Percentiles rank a stretch among this genome's conserved stretches.
These are phyloP conservation scores for Fusarium penzigii DNA, from an alignment of 2,329 filamentous ascomycete genomes.

Conservation along the genomic window DNA sequence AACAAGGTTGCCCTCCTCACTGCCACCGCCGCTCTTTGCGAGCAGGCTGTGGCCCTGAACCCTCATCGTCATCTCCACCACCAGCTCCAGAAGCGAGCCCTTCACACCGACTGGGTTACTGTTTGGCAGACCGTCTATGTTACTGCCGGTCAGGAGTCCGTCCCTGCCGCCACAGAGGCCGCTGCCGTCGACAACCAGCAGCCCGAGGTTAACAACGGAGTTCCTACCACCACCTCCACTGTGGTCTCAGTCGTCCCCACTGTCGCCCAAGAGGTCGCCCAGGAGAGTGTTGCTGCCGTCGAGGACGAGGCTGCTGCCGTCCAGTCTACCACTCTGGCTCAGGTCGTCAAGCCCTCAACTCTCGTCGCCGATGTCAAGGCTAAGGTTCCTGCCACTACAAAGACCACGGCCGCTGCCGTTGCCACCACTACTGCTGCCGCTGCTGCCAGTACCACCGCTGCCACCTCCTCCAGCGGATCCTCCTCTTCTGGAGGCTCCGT, in stretches of 20 bases:
- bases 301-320: slow-evolving; percentile 8
- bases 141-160: slow-evolving; percentile 31
- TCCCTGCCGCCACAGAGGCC: slow-evolving; percentile 25
- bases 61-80: slow-evolving; percentile 38
- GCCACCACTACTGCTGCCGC: slow-evolving; percentile 2
- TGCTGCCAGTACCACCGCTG: slow-evolving; percentile 4
- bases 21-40: slow-evolving; percentile 44
- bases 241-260: slow-evolving; percentile 11
- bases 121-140: slow-evolving; percentile 43
- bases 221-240: slow-evolving; percentile 13
- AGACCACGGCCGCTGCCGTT: slow-evolving; percentile 8
- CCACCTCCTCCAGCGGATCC: not conserved
- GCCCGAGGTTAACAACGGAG: slow-evolving; percentile 8
- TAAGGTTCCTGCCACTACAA: not conserved
- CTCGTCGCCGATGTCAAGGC: slow-evolving; percentile 1
- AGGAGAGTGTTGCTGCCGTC: not conserved
- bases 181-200: slow-evolving; percentile 7
- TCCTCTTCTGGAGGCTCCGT: slow-evolving; percentile 9
- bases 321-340: slow-evolving; percentile 25
- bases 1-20: slow-evolving; percentile 45
- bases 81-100: slow-evolving; percentile 26
- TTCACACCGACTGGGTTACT: slow-evolving; percentile 43
- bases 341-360: slow-evolving; percentile 25
- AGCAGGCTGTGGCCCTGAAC: slow-evolving; percentile 45
- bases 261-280: slow-evolving; percentile 3